These are phyloP conservation scores for Entelexis sorbosivorans DNA, from an alignment of 1,139 yeast genomes.

Conservation along the genomic window DNA sequence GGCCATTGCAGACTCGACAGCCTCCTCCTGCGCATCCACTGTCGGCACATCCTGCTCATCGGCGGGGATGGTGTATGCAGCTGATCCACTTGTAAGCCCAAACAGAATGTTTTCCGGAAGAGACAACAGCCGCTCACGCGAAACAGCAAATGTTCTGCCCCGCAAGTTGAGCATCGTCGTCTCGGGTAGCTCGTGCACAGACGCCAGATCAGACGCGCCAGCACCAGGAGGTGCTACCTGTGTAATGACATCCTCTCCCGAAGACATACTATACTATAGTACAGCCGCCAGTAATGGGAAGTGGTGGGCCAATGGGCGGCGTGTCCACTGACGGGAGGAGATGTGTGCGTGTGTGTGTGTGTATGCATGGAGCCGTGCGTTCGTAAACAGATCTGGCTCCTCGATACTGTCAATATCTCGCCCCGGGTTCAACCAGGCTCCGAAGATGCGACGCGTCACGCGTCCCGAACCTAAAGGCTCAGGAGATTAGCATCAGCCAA, in stretches of 20 bases:
- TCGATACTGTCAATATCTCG: not conserved
- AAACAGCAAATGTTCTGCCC: conserved; percentile 53
- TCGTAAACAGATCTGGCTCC: not conserved
- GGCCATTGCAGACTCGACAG: not conserved
- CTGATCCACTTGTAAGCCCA: conserved; percentile 48
- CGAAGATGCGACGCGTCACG: not conserved
- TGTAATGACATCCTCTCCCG: conserved; percentile 26
- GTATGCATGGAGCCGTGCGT: not conserved
- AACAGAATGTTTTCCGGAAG: conserved; percentile 81
- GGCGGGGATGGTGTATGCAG: conserved; percentile 68
- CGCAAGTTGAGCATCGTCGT: conserved; percentile 53
- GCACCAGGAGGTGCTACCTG: conserved; percentile 25
- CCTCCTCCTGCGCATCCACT: not conserved
- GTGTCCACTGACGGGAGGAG: not conserved
- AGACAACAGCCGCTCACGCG: conserved; percentile 81
- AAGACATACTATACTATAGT: not conserved
- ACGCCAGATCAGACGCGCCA: conserved; percentile 5
- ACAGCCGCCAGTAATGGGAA: not conserved
- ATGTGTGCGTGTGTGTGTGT: not conserved
- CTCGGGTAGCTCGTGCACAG: conserved; percentile 23
- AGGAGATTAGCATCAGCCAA: no score
- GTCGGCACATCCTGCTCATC: conserved; percentile 24
- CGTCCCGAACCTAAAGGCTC: no score
- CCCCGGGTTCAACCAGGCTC: not conserved
- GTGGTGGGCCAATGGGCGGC: not conserved